phyloP scores from a whole-genome alignment of 306 rosid species.

The Aeschynomene evenia region DNA sequence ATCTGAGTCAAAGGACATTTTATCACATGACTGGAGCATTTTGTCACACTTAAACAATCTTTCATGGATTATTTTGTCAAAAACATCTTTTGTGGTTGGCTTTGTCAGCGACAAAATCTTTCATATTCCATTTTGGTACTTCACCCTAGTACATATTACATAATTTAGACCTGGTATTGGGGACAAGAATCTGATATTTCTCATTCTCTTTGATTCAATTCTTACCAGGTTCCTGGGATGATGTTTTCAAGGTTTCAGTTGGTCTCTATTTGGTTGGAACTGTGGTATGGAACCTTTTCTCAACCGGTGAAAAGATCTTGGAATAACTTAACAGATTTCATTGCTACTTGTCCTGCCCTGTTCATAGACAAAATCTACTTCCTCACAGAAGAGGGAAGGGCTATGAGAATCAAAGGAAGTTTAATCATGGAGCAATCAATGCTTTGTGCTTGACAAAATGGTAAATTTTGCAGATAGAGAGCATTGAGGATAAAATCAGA shows the following conservation, averaged over 20 bases:
- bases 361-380: constrained; percentile 14
- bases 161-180: not conserved
- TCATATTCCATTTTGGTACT: too few relatives aligned
- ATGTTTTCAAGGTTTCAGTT: constrained; percentile 96
- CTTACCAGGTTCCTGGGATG: constrained; percentile 89
- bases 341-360: constrained; percentile 13
- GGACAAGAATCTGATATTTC: constrained; percentile 8
- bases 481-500: constrained; percentile 4
- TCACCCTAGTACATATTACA: too few relatives aligned
- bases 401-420: constrained; percentile 5
- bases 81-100: too few relatives aligned
- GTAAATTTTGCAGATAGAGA: constrained; percentile 28
- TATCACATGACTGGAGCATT: too few relatives aligned
- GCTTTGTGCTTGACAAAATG: constrained; percentile 28
- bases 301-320: constrained; percentile 91
- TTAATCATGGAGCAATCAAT: constrained; percentile 24
- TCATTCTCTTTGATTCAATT: constrained; percentile 7
- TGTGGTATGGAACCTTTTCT: constrained; percentile 88
- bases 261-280: constrained; percentile 92
- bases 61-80: too few relatives aligned
- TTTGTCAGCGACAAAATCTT: too few relatives aligned
- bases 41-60: too few relatives aligned
- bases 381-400: constrained; percentile 14
- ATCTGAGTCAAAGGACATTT: too few relatives aligned
- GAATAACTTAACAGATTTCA: constrained; percentile 47